These are phyloP conservation scores for Corinectria fuckeliana DNA, from an alignment of 2,329 filamentous ascomycete genomes.

Conservation along the genomic window DNA sequence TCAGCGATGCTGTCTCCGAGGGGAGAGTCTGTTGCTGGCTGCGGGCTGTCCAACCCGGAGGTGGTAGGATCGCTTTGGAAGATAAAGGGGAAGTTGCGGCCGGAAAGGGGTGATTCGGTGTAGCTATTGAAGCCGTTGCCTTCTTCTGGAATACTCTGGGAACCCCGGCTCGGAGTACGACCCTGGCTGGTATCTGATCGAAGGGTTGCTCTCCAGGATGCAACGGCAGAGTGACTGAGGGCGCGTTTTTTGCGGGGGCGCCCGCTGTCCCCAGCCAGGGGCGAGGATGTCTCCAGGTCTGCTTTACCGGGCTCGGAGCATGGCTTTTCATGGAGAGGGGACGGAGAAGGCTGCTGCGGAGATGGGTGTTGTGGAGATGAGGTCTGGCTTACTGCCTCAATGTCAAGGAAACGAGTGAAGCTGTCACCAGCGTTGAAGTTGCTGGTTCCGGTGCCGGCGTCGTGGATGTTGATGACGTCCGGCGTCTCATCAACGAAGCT, in stretches of 20 bases:
- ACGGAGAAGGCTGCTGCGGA: neutral
- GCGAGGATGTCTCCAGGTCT: neutral
- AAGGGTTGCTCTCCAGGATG: slow-evolving; percentile 20
- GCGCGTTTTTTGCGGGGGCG: slow-evolving; percentile 32
- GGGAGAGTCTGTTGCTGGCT: slow-evolving; percentile 6
- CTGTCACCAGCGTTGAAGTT: slow-evolving; percentile 23
- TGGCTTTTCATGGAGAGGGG: neutral
- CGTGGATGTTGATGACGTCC: slow-evolving; percentile 38
- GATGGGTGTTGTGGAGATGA: slow-evolving; percentile 22
- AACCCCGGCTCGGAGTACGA: slow-evolving; percentile 25
- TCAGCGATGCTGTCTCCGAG: slow-evolving; percentile 25
- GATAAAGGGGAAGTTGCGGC: slow-evolving; percentile 11
- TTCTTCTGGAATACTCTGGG: slow-evolving; percentile 9
- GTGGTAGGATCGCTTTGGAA: slow-evolving; percentile 10
- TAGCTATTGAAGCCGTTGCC: slow-evolving; percentile 13
- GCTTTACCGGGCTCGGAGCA: slow-evolving; percentile 8
- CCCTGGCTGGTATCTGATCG: slow-evolving; percentile 19
- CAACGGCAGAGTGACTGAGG: slow-evolving; percentile 26
- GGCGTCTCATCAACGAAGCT: slow-evolving; percentile 41
- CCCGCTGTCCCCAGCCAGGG: slow-evolving; percentile 2
- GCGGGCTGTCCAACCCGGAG: slow-evolving; percentile 18
- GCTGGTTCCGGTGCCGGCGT: slow-evolving; percentile 21
- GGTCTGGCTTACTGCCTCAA: slow-evolving; percentile 13
- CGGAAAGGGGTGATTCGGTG: slow-evolving; percentile 2
- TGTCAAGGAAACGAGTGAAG: neutral